Base-by-base conservation (phyloP, 1,139 yeast species). In the Magnusiomyces fungicola region DNA sequence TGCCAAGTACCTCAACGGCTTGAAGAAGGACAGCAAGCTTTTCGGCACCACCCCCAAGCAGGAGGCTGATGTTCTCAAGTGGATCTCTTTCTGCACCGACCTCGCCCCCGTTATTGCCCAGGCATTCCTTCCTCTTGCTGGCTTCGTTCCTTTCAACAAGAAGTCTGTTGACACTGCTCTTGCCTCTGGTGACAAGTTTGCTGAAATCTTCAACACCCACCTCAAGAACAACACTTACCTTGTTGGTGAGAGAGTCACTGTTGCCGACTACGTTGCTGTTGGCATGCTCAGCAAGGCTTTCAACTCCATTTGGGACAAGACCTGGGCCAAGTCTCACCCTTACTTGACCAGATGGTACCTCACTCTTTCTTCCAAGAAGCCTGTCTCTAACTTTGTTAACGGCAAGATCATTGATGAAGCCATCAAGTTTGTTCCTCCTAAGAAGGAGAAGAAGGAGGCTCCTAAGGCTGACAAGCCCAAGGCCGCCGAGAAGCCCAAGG, bases 231-330 rank as follows among this genome's bases (percentile, higher is more conserved):
- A 76, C 81, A 88, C 97, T 56, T 92, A 78, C 76, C 80, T 92
- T 68, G 97, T 83, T 63, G 94, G 95, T 67, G 97, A 90, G 75
- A 79, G 92, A 74, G 65, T 86, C 63, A 74, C 97, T 50, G 68
- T 83, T 57, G 97, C 97, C 65, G 98, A 92, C 72, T 67, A 87
- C 61, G 76, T 78, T 63, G 71, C 75, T 60, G 90, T 84, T 59
- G 64, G 81, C 55, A 65, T 74, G 58, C 71, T 80, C 61, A 63
- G 70, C 67, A 79, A 90, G 73, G 83, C 82, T 56, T 86, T 85
- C 75, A 70, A 76, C 58, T 62, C 65, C 69, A 68, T 87, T 57
- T 84, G 79, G 69, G 97, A 90, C 66, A 63, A 72, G 48, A 81
- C 81, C 64, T 88, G 92, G 90, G 81, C 89, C 72, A 72, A 75